Conservation (phyloP, 1,284 basidiomycete genomes). For the Hortiboletus rubellus region DNA sequence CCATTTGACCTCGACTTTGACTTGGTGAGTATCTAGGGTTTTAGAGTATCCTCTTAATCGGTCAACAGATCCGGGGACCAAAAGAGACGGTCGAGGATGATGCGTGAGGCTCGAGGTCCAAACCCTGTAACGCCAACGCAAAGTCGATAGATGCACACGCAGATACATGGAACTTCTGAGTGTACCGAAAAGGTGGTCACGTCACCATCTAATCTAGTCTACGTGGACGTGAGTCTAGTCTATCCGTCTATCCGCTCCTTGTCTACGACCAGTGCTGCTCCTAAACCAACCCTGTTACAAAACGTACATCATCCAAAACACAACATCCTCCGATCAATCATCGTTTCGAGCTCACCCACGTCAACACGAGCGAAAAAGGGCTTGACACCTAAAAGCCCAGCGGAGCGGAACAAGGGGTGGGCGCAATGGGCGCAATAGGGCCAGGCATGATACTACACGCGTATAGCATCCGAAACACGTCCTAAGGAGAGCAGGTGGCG, state of each 20-base stretch:
- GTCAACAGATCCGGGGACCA: neutral
- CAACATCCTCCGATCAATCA: slow-evolving; percentile 5
- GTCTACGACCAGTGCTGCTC: neutral
- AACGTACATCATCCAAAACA: slow-evolving; percentile 1
- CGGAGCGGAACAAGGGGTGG: neutral
- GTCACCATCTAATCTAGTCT: neutral
- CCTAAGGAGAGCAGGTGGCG: neutral
- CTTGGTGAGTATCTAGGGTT: neutral
- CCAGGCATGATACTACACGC: neutral
- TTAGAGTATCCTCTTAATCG: neutral
- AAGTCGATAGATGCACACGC: no score
- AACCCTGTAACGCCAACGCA: no score
- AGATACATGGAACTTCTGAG: no score
- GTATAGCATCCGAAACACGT: slow-evolving; percentile 10
- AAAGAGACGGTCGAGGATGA: no score
- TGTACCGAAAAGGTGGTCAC: neutral
- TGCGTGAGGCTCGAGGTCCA: no score
- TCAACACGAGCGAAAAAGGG: neutral
- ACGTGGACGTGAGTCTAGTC: neutral
- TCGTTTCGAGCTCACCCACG: slow-evolving; percentile 2
- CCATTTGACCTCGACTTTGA: neutral
- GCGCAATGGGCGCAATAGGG: slow-evolving; percentile 1
- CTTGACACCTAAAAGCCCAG: neutral
- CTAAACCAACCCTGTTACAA: neutral
- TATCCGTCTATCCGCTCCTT: neutral